Conservation (phyloP, 2,329 filamentous ascomycete species). For the Immersiporthe knoxdaviesiana region DNA sequence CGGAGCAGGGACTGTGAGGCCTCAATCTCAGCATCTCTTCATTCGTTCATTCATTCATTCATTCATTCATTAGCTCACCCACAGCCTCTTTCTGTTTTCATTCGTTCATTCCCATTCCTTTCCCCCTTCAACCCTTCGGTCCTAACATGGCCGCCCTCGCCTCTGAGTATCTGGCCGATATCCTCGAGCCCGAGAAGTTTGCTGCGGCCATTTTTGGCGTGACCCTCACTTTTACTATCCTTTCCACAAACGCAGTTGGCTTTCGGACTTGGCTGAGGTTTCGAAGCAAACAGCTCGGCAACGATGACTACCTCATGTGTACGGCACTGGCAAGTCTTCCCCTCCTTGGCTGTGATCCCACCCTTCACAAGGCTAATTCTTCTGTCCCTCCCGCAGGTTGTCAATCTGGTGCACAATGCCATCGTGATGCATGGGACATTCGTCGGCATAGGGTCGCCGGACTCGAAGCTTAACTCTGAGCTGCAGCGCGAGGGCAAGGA, state of each 20-base stretch:
- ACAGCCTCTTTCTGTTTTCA: not conserved
- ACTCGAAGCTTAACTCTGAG: slow-evolving; percentile 25
- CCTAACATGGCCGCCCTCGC: slow-evolving; percentile 26
- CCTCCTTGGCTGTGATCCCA: not conserved
- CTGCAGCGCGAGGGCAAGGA: slow-evolving; percentile 24
- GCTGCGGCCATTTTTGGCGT: slow-evolving; percentile 30
- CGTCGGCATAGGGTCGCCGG: slow-evolving; percentile 28
- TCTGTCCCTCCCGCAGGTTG: not conserved
- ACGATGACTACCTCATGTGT: slow-evolving; percentile 28
- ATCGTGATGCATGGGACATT: slow-evolving; percentile 29
- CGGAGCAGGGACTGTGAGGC: slow-evolving; percentile 13
- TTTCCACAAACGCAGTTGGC: slow-evolving; percentile 24
- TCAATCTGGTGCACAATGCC: slow-evolving; percentile 29
- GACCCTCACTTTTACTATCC: slow-evolving; percentile 26
- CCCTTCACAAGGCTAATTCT: not conserved
- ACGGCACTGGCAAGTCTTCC: slow-evolving; percentile 22
- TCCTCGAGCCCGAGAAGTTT: slow-evolving; percentile 27
- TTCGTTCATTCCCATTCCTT: slow-evolving; percentile 8
- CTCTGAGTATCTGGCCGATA: slow-evolving; percentile 26
- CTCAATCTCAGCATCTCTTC: not conserved
- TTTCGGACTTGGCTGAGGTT: slow-evolving; percentile 20
- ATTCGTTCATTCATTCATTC: slow-evolving; percentile 5
- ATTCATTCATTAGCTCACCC: not conserved
- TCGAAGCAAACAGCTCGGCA: slow-evolving; percentile 21
- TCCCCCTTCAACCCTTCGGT: not conserved